Conservation (phyloP, 73 alveolate genomes). For the Paramecium octaurelia region DNA sequence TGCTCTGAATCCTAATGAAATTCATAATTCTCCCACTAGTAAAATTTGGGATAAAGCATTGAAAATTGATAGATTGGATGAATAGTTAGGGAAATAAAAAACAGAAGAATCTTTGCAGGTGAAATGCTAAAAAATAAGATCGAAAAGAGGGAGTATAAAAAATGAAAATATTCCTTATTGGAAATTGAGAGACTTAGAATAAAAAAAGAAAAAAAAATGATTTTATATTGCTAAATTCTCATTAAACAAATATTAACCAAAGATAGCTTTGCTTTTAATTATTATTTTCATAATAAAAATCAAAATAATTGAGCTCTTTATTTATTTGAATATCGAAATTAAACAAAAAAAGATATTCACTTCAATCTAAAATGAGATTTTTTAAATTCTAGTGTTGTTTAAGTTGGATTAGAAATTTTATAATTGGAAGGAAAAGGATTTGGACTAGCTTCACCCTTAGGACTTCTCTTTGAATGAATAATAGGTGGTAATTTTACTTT, state of each 20-base stretch:
- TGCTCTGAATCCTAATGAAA: background rate
- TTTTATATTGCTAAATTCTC: background rate
- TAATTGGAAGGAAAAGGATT: background rate
- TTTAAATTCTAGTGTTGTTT: background rate
- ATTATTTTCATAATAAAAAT: background rate
- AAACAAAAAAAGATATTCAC: background rate
- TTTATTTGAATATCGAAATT: background rate
- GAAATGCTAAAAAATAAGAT: background rate
- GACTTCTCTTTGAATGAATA: background rate
- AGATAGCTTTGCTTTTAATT: background rate
- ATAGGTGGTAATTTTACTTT: background rate
- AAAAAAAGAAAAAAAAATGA: background rate
- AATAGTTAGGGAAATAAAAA: background rate
- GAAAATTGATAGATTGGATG: background rate
- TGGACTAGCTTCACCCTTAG: background rate
- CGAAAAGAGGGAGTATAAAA: background rate
- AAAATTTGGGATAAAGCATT: background rate
- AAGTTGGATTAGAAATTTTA: background rate
- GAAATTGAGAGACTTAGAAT: background rate
- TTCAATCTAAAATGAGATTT: background rate
- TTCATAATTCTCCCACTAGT: constrained; percentile 15
- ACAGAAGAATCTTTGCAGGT: background rate
- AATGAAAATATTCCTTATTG: background rate
- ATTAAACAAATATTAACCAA: background rate
- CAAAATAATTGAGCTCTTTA: too few species aligned